Conservation (phyloP, 2,329 filamentous ascomycete species). For the Alternaria sp. region DNA sequence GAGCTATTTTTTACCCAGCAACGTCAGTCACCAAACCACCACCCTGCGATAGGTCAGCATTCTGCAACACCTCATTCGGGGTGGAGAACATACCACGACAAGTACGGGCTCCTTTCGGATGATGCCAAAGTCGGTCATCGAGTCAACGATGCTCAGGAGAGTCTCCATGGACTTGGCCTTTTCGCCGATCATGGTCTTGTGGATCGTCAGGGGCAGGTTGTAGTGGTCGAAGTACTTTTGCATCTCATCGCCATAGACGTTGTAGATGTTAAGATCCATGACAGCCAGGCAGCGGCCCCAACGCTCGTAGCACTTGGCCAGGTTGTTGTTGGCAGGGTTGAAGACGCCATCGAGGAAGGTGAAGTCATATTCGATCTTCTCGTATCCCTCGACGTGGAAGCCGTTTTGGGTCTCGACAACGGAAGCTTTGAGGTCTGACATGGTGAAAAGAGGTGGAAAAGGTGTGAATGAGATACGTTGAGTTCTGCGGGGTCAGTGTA, state of each 20-base stretch:
- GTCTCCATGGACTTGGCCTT: conserved; percentile 77
- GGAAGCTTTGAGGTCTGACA: conserved; percentile 72
- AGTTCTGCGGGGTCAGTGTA: conserved; percentile 24
- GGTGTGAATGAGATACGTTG: conserved; percentile 29
- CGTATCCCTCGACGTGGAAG: conserved; percentile 74
- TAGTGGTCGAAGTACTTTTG: conserved; percentile 71
- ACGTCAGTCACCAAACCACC: conserved; percentile 58
- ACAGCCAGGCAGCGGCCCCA: conserved; percentile 72
- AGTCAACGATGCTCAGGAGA: conserved; percentile 71
- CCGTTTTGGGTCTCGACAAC: conserved; percentile 68
- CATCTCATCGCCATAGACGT: conserved; percentile 70
- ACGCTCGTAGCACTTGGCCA: conserved; percentile 68
- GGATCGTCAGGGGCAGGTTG: conserved; percentile 66
- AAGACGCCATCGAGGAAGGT: conserved; percentile 75
- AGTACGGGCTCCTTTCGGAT: conserved; percentile 62
- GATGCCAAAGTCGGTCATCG: conserved; percentile 76
- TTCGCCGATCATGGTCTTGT: conserved; percentile 77
- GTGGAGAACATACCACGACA: conserved; percentile 36
- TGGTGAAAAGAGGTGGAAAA: conserved; percentile 45
- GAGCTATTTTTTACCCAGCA: conserved; percentile 66
- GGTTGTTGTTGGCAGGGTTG: conserved; percentile 63
- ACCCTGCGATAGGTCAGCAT: conserved; percentile 22
- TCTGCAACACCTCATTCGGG: background rate
- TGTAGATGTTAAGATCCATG: conserved; percentile 74
- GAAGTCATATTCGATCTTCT: conserved; percentile 80